These are phyloP conservation scores for Syncephalastrum contaminatum DNA, from an alignment of 371 early-diverging fungal genomes.

Conservation along the genomic window DNA sequence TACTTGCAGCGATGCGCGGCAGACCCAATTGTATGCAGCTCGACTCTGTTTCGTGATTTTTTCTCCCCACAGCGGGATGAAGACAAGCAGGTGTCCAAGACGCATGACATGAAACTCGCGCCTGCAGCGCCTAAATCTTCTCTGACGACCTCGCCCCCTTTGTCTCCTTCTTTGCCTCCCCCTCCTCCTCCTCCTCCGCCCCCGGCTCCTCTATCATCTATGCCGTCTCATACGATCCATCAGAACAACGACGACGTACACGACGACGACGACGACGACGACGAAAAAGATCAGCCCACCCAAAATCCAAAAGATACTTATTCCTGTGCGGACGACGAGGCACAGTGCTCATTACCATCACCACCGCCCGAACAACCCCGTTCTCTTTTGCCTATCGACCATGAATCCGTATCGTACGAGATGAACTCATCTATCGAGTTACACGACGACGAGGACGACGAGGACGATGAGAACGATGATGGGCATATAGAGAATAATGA, in stretches of 20 bases:
- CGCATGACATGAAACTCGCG: too few species aligned
- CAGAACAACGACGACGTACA: slow-evolving; percentile 6
- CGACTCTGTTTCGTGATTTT: slow-evolving; percentile 48
- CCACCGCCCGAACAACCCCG: too few species aligned
- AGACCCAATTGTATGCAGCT: slow-evolving; percentile 29
- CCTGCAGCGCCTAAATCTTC: too few species aligned
- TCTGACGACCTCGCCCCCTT: neutral
- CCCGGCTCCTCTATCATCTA: neutral
- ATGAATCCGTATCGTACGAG: too few species aligned
- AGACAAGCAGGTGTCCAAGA: slow-evolving; percentile 23
- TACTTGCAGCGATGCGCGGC: slow-evolving; percentile 38
- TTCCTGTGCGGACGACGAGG: too few species aligned
- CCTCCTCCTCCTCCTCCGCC: slow-evolving; percentile 1
- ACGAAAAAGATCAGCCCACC: slow-evolving; percentile 5
- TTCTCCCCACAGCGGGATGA: slow-evolving; percentile 49
- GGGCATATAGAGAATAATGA: too few species aligned
- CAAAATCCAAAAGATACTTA: too few species aligned
- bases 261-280: slow-evolving; percentile 15
- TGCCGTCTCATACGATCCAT: neutral
- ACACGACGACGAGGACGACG: neutral
- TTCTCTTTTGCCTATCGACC: too few species aligned
- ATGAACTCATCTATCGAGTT: neutral
- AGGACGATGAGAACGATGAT: neutral
- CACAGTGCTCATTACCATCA: too few species aligned
- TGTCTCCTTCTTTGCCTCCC: neutral